Evolutionary conservation across 1,284 basidiomycete species (phyloP), one percentile per base, ranked within the genome.

Genomic region (Coriolopsis trogii): DNA sequence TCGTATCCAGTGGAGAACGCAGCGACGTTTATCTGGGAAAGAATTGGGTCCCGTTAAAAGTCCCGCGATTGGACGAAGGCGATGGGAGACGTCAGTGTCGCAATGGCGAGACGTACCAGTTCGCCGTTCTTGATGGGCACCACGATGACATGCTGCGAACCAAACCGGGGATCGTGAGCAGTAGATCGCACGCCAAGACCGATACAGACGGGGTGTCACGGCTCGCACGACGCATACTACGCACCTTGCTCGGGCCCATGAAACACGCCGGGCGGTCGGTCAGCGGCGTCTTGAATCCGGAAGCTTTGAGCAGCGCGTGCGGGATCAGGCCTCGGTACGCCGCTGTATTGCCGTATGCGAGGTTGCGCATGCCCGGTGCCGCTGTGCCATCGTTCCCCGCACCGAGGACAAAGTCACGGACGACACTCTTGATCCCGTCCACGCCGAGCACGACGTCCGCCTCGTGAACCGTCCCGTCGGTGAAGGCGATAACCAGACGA

Each of bases 141-240:
- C 3, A 76, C 74, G 42, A 84, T 77, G 26, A 84, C 66, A 63
- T 86, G 84, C 79, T 84, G 53, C 3, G n/a, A n/a, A n/a, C n/a
- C n/a, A n/a, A n/a, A n/a, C n/a, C n/a, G n/a, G n/a, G n/a, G n/a
- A n/a, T n/a, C n/a, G n/a, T n/a, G n/a, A n/a, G n/a, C n/a, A n/a
- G n/a, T n/a, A n/a, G n/a, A n/a, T n/a, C n/a, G n/a, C n/a, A 25
- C 26, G 28, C 40, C 15, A 16, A 20, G 8, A 15, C 13, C 18
- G 5, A 5, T 24, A 2, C 40, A 8, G 15, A 13, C 23, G 21
- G 10, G 25, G 8, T 31, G 16, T 7, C 41, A 33, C 29, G 20
- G n/a, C n/a, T n/a, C 34, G 13, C 24, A 29, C n/a, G 25, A 10
- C n/a, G 26, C 12, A 9, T 4, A 15, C 40, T n/a, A 41, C 63